Percentiles rank a stretch among this genome's conserved stretches.
These are phyloP conservation scores for Colletotrichum sp. DNA, from an alignment of 2,329 filamentous ascomycete species.

Conservation along the genomic window DNA sequence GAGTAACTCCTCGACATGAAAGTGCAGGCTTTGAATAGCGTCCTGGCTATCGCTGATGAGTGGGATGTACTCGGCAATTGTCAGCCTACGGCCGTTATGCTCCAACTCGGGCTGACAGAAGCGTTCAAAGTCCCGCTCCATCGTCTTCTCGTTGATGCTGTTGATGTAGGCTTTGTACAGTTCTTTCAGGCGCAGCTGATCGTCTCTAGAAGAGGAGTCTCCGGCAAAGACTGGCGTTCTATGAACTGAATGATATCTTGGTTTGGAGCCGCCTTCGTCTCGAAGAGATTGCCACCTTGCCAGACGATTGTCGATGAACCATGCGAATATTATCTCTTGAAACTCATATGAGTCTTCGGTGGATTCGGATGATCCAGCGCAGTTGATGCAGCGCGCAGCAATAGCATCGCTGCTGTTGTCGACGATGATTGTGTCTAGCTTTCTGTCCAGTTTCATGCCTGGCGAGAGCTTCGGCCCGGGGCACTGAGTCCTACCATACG, in stretches of 20 bases:
- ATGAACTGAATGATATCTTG: background rate
- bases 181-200: background rate
- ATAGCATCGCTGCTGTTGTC: background rate
- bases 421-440: background rate
- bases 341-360: background rate
- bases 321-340: background rate
- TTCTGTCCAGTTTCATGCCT: background rate
- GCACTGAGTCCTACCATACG: background rate
- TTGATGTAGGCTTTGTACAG: conserved; percentile 32
- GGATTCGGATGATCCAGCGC: background rate
- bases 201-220: background rate
- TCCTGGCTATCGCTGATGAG: conserved; percentile 32
- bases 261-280: background rate
- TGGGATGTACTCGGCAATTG: conserved; percentile 26
- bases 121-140: conserved; percentile 24
- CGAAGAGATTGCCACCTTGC: background rate
- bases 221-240: background rate
- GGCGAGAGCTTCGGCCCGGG: background rate
- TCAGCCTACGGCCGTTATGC: conserved; percentile 31
- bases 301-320: background rate
- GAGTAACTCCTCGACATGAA: conserved; percentile 28
- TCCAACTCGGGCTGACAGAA: conserved; percentile 29
- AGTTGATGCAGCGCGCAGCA: background rate
- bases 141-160: conserved; percentile 33
- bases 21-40: conserved; percentile 29